Conservation (phyloP, 164 flowering plant species). For the Stephania cephalantha region DNA sequence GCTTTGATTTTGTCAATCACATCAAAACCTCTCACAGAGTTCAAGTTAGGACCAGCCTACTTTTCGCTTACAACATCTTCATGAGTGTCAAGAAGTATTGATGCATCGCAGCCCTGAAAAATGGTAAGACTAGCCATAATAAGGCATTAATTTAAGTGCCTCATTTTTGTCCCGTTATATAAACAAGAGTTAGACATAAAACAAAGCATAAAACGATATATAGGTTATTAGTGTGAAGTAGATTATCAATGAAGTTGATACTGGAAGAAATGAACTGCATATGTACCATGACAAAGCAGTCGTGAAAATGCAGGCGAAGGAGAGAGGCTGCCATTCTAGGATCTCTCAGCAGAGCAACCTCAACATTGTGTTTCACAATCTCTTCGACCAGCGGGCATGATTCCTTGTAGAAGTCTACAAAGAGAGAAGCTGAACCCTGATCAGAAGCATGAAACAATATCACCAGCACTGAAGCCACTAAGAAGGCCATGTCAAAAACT, state of each 20-base stretch:
- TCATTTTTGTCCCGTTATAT: background rate
- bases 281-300: constrained; percentile 73
- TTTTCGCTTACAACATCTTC: constrained; percentile 57
- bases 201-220: background rate
- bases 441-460: constrained; percentile 10
- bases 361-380: constrained; percentile 44
- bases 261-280: background rate
- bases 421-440: constrained; percentile 18
- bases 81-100: constrained; percentile 55
- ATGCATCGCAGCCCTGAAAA: constrained; percentile 78
- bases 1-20: constrained; percentile 61
- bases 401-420: constrained; percentile 48
- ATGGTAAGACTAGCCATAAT: background rate
- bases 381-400: constrained; percentile 61
- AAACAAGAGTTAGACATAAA: background rate
- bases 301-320: constrained; percentile 78
- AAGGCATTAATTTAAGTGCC: background rate
- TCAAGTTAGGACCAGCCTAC: constrained; percentile 54
- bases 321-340: constrained; percentile 82
- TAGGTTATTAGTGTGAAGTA: background rate
- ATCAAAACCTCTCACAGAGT: constrained; percentile 64
- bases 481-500: background rate
- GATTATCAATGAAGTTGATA: too few relatives aligned
- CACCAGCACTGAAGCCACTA: background rate
- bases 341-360: constrained; percentile 45